Percentiles rank a stretch among this genome's conserved stretches.
phyloP scores from a whole-genome alignment of 306 rosid species.

The Prinsepia uniflora region DNA sequence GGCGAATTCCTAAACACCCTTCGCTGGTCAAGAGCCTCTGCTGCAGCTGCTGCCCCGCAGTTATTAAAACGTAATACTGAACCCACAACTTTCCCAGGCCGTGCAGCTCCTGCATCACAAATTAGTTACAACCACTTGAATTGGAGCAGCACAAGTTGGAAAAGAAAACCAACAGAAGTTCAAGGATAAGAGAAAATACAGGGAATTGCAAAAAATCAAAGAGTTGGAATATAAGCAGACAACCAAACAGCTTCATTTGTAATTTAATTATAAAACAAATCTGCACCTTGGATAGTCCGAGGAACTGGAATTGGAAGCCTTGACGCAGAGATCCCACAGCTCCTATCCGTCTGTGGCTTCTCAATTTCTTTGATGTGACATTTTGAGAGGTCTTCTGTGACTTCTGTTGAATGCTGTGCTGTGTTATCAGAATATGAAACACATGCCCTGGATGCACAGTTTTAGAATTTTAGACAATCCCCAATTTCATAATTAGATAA shows the following conservation, averaged over 20 bases:
- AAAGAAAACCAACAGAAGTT: neutral
- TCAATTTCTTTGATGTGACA: slow-evolving; percentile 78
- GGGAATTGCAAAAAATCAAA: neutral
- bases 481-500: neutral
- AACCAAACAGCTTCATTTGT: slow-evolving; percentile 2
- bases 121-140: neutral
- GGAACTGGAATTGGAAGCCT: slow-evolving; percentile 79
- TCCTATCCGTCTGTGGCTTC: slow-evolving; percentile 63
- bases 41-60: slow-evolving; percentile 58
- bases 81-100: slow-evolving; percentile 90
- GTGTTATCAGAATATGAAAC: slow-evolving; percentile 69
- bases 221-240: neutral
- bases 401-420: slow-evolving; percentile 52
- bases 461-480: slow-evolving; percentile 18
- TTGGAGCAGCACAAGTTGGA: neutral
- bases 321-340: slow-evolving; percentile 47
- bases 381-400: slow-evolving; percentile 74
- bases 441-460: slow-evolving; percentile 59
- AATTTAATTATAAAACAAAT: neutral
- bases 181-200: neutral
- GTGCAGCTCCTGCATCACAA: slow-evolving; percentile 63
- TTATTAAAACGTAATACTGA: slow-evolving; percentile 75
- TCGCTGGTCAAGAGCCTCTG: slow-evolving; percentile 75
- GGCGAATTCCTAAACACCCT: slow-evolving; percentile 61
- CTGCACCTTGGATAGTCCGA: slow-evolving; percentile 75